Percentiles rank a stretch among this genome's conserved stretches.
Evolutionary conservation across 129 eudicot species (phyloP).

Genomic region (Saposhnikovia divaricata): DNA sequence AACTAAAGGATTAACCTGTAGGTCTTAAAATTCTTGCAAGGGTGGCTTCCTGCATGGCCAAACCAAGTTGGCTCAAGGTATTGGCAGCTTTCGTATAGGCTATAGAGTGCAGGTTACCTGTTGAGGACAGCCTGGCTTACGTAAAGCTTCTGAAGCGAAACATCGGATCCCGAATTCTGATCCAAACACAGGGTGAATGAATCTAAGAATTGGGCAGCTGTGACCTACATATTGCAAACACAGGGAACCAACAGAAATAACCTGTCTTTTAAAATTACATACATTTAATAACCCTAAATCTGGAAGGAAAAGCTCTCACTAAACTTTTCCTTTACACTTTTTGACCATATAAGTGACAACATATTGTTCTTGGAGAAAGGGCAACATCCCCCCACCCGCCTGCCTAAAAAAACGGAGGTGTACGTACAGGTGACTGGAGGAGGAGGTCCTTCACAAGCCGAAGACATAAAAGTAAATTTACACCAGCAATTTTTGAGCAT

Average conservation of each 20-base stretch:
- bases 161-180: constrained; percentile 65
- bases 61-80: constrained; percentile 83
- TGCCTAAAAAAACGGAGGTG: neutral
- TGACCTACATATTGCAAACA: constrained; percentile 35
- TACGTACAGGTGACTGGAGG: constrained; percentile 75
- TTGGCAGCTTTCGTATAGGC: constrained; percentile 56
- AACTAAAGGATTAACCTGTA: constrained; percentile 55
- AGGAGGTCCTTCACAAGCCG: constrained; percentile 64
- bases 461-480: constrained; percentile 72
- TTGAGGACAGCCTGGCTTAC: constrained; percentile 45
- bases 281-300: neutral
- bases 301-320: neutral
- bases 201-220: constrained; percentile 84
- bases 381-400: neutral
- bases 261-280: neutral
- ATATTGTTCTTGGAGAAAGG: neutral
- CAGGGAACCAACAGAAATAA: neutral
- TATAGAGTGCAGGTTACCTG: constrained; percentile 77
- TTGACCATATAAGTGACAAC: neutral
- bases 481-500: constrained; percentile 67
- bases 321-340: neutral
- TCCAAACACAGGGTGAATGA: constrained; percentile 62
- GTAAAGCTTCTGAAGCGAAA: constrained; percentile 72
- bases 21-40: constrained; percentile 78
- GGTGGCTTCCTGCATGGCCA: constrained; percentile 47